Base-by-base conservation (phyloP, 805 yeast species). In the Cyberlindnera sargentensis region DNA sequence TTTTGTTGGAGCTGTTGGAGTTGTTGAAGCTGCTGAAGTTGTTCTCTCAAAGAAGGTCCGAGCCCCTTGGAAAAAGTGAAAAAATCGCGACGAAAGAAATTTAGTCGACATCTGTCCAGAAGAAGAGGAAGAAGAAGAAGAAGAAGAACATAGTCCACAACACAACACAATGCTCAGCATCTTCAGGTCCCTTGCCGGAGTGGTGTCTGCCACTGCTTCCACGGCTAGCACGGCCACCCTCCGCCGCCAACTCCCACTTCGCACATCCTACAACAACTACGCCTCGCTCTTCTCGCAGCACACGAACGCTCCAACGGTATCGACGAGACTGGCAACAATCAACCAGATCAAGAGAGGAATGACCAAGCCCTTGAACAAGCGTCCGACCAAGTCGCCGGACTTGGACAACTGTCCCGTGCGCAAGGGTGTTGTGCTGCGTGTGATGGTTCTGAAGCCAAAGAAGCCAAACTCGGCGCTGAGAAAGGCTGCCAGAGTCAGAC, bases 381-480 rank as follows among this genome's bases (percentile, higher is more conserved):
- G 70, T 52, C 61, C 68, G 6, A 65, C 78, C 2, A 79, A 76
- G 50, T 75, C 96, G 0, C 97, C 97, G 6, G 95, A 88, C 65
- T 76, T 93, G 46, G 82, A 82, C 5, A 63, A 64, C n/a, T 77
- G 82, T 52, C 99, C 99, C 2, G 84, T 89, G 56, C 80, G 81
- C 54, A 89, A 90, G 54, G 99, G 97, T 33, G 98, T 93, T 5
- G 95, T 93, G 8, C 70, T 90, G 40, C 77, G 96, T 62, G 95
- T 93, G 29, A 85, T 91, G 93, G 87, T 90, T 43, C 73, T 90
- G 53, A 93, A 93, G 65, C 99, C 99, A 37, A 93, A 93, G 72
- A 93, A 93, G 64, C 99, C 99, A 31, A 93, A 93, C 70, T 91
- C 98, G 36, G 97, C 99, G 20, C 91, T 90, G 68, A 78, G 99